A percentile compares a stretch with the other conserved stretches of the same genome.
phyloP scores from a whole-genome alignment of 306 rosid species.

The Lablab purpureus region DNA sequence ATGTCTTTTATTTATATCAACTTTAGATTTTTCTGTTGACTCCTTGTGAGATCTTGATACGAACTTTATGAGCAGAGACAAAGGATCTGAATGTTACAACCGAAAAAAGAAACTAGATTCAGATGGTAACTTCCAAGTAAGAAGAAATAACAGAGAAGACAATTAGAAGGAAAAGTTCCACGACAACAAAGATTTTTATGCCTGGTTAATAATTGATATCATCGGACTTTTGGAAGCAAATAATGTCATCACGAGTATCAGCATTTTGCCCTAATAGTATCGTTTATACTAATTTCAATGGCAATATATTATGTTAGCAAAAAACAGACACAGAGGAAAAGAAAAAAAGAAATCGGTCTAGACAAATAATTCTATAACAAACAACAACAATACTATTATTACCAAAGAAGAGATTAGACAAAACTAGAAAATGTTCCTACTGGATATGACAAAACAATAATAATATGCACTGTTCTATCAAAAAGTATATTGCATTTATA shows the following conservation, averaged over 20 bases:
- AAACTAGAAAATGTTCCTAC: too few relatives aligned
- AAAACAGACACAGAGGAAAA: too few relatives aligned
- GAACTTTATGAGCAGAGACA: constrained; percentile 47
- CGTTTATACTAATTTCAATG: constrained; percentile 20
- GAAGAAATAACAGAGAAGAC: constrained; percentile 58
- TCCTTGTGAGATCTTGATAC: constrained; percentile 48
- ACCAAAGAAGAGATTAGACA: too few relatives aligned
- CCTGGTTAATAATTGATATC: constrained; percentile 48
- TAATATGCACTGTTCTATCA: too few relatives aligned
- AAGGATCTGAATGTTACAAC: constrained; percentile 23
- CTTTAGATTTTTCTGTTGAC: constrained; percentile 47
- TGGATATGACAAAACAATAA: too few relatives aligned
- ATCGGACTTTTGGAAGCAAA: constrained; percentile 60
- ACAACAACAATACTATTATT: too few relatives aligned
- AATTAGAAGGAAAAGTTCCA: constrained; percentile 48
- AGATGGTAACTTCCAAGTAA: constrained; percentile 52
- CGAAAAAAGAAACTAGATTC: constrained; percentile 38
- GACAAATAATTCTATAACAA: too few relatives aligned
- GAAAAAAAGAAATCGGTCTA: too few relatives aligned
- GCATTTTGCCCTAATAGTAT: constrained; percentile 33
- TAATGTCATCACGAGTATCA: constrained; percentile 60
- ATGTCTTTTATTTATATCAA: constrained; percentile 37
- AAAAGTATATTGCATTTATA: too few relatives aligned
- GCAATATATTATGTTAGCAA: too few relatives aligned
- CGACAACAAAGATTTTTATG: constrained; percentile 42